Conservation (phyloP, 2,329 filamentous ascomycete species). For the Aspergillus sp. region DNA sequence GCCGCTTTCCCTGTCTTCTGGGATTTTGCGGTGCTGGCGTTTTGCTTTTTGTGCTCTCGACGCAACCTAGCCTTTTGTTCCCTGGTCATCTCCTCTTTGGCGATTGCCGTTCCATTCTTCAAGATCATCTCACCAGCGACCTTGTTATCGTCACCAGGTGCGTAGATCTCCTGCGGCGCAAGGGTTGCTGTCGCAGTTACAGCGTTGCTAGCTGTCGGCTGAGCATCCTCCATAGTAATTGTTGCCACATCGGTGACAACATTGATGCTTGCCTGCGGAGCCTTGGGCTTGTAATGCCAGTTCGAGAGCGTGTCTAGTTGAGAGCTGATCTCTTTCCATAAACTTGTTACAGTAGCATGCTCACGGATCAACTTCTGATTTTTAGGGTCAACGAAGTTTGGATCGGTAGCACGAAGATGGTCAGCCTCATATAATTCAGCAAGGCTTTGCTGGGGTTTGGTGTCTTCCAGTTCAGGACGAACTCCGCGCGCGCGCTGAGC, state of each 20-base stretch:
- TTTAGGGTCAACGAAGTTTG: slow-evolving; percentile 75
- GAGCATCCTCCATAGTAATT: slow-evolving; percentile 91
- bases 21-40: slow-evolving; percentile 53
- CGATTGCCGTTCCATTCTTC: slow-evolving; percentile 75
- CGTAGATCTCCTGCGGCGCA: slow-evolving; percentile 93
- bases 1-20: slow-evolving; percentile 48
- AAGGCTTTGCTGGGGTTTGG: slow-evolving; percentile 80
- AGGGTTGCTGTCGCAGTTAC: slow-evolving; percentile 65
- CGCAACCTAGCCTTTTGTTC: slow-evolving; percentile 79
- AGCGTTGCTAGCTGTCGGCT: slow-evolving; percentile 75
- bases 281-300: slow-evolving; percentile 94
- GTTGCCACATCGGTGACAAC: slow-evolving; percentile 90
- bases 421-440: slow-evolving; percentile 95
- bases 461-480: slow-evolving; percentile 79
- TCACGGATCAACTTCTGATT: slow-evolving; percentile 81
- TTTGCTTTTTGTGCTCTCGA: slow-evolving; percentile 81
- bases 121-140: slow-evolving; percentile 71
- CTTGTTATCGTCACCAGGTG: slow-evolving; percentile 66
- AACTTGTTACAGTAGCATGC: slow-evolving; percentile 75
- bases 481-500: slow-evolving; percentile 67
- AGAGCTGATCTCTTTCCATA: slow-evolving; percentile 79
- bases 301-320: slow-evolving; percentile 87
- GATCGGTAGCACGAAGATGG: slow-evolving; percentile 75
- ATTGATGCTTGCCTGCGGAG: slow-evolving; percentile 75
- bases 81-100: slow-evolving; percentile 80